phyloP scores from a whole-genome alignment of 1,284 basidiomycete species.

The Trametes polyzona region DNA sequence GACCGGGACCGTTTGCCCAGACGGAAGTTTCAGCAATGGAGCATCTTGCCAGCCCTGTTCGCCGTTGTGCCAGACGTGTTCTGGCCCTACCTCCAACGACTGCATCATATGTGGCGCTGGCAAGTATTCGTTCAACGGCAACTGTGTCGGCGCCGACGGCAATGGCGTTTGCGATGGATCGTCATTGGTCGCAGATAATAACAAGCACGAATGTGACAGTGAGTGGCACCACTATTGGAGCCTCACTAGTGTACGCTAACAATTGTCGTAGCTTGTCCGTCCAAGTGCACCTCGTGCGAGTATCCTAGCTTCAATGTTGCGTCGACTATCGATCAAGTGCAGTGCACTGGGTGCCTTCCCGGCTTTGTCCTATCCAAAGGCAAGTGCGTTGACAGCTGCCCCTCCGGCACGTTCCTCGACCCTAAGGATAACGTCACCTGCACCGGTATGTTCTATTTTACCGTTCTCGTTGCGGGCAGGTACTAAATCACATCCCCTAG shows the following conservation, averaged over 20 bases:
- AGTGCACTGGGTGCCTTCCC: constrained; percentile 78
- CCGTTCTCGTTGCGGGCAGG: no score
- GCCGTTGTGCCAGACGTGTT: constrained; percentile 70
- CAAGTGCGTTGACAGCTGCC: constrained; percentile 69
- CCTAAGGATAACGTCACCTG: constrained; percentile 74
- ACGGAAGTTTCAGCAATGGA: constrained; percentile 64
- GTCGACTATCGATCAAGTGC: constrained; percentile 65
- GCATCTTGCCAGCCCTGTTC: constrained; percentile 63
- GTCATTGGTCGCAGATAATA: constrained; percentile 76
- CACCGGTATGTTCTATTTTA: constrained; percentile 50
- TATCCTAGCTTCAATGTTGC: constrained; percentile 71
- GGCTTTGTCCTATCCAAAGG: constrained; percentile 74
- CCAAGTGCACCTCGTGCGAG: constrained; percentile 77
- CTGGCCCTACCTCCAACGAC: constrained; percentile 66
- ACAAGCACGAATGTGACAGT: constrained; percentile 82
- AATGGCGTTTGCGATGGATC: constrained; percentile 75
- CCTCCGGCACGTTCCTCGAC: constrained; percentile 70
- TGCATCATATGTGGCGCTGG: constrained; percentile 70
- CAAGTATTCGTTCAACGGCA: constrained; percentile 62
- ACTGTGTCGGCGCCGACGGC: constrained; percentile 64
- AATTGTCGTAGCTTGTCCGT: constrained; percentile 60
- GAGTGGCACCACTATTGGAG: constrained; percentile 37
- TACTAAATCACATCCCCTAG: constrained; percentile 38
- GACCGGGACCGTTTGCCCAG: constrained; percentile 62
- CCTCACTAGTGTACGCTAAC: not conserved